A percentile compares a stretch with the other conserved stretches of the same genome.
Conservation (phyloP, 805 yeast genomes). For the Nakazawaea laoshanensis region DNA sequence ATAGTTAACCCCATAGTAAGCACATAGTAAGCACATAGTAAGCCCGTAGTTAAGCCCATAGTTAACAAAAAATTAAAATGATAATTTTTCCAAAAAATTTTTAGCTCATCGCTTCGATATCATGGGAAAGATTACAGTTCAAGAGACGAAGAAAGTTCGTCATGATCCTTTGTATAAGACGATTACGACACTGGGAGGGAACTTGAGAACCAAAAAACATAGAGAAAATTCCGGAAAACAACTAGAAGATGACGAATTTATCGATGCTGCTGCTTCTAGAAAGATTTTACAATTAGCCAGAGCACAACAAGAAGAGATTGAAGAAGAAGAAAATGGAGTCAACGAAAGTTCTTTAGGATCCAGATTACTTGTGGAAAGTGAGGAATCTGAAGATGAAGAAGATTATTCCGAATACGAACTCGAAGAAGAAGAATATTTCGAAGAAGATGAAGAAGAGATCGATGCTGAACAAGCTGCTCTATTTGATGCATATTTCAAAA, state of each 20-base stretch:
- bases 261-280: constrained; percentile 78
- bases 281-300: constrained; percentile 83
- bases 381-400: constrained; percentile 19
- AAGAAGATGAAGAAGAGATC: constrained; percentile 47
- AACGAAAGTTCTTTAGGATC: constrained; percentile 18
- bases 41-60: too few species aligned
- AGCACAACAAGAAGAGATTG: constrained; percentile 89
- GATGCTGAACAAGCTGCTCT: constrained; percentile 79
- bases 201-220: constrained; percentile 39
- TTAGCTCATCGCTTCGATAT: constrained; percentile 3
- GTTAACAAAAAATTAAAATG: neutral
- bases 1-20: too few species aligned
- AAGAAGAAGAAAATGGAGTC: constrained; percentile 46
- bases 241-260: constrained; percentile 48
- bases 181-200: constrained; percentile 67
- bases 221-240: constrained; percentile 24
- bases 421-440: constrained; percentile 31
- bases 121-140: constrained; percentile 63
- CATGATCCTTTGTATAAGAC: constrained; percentile 80
- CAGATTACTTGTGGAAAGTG: constrained; percentile 10
- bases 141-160: constrained; percentile 49
- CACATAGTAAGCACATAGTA: too few species aligned
- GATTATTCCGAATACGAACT: constrained; percentile 22
- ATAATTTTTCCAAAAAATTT: constrained; percentile 1
- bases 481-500: constrained; percentile 67